Conservation (phyloP, 306 rosid species). For the Lathyrus sativus region DNA sequence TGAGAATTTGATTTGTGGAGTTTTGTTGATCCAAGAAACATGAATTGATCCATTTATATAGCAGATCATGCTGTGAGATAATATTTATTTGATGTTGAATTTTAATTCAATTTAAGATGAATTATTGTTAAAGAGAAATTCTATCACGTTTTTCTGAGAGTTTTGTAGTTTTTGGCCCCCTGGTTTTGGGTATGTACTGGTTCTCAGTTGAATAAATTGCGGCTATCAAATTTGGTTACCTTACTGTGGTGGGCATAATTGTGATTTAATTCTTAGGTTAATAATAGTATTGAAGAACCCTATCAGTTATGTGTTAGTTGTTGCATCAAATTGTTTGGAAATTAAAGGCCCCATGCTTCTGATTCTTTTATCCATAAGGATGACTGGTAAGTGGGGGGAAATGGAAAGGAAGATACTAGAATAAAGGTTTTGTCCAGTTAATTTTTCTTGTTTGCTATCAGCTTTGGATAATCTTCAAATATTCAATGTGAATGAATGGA, state of each 20-base stretch:
- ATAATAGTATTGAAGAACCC: slow-evolving; percentile 13
- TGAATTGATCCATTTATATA: slow-evolving; percentile 18
- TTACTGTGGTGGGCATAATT: slow-evolving; percentile 21
- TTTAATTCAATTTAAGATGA: not conserved
- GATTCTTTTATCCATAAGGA: slow-evolving; percentile 20
- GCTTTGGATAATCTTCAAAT: slow-evolving; percentile 14
- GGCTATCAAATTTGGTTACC: slow-evolving; percentile 10
- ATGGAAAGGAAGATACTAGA: slow-evolving; percentile 15
- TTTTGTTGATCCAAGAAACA: not conserved
- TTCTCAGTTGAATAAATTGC: slow-evolving; percentile 17
- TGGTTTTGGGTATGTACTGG: not conserved
- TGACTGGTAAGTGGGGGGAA: slow-evolving; percentile 17
- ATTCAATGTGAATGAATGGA: not conserved
- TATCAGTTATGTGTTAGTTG: not conserved
- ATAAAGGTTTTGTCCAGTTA: slow-evolving; percentile 22
- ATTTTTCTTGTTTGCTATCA: slow-evolving; percentile 6
- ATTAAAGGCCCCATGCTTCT: slow-evolving; percentile 12
- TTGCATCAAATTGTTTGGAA: slow-evolving; percentile 24
- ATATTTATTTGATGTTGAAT: too few relatives aligned
- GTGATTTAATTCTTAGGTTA: not conserved
- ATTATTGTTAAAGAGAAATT: slow-evolving; percentile 9
- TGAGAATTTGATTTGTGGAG: slow-evolving; percentile 7
- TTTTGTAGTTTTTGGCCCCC: not conserved
- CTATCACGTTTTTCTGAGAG: not conserved
- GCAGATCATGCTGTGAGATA: not conserved